Base-by-base conservation (phyloP, 129 eudicot species). In the Centella asiatica region DNA sequence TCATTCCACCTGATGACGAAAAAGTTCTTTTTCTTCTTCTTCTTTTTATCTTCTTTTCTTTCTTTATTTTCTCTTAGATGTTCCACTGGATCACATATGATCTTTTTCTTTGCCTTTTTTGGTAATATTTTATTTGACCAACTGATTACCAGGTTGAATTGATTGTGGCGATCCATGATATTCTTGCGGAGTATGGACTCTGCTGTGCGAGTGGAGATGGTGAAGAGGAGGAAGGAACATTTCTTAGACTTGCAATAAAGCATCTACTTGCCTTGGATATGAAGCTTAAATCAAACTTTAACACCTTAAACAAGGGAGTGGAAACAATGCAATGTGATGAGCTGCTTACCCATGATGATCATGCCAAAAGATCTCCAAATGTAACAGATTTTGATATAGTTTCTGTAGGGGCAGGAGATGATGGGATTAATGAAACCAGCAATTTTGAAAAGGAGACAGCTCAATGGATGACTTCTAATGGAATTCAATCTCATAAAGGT, bases 171-270 rank as follows among this genome's bases (percentile, higher is more conserved):
- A 87, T 92, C 73, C 99, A 92, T 68, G 95, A 92, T 67, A 80
- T 92, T 90, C 92, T 92, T 53, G 99, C 99, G 15, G 98, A 92
- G 80, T 80, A 82, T 71, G 98, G 98, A 23, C 62, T 92, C 76
- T 92, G 98, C 64, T 92, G 98, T 74, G 85, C 87, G 19, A 75
- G 77, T 58, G 95, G 81, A 46, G 78, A 74, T 79, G 87, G 81
- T 74, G 95, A 84, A 75, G 94, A 78, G 69, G 88, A 83, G 58
- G 89, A 82, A 44, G 98, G 95, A 65, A 77, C 90, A 19, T 92
- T 92, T 81, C 85, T 92, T 62, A 92, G 84, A 87, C 85, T 87
- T 68, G 98, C 90, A 58, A 87, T 92, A 58, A 92, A 92, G 74
- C 98, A 92, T 78, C 76, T 92, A 57, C 72, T 92, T 56, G 70